phyloP scores from a whole-genome alignment of 2,329 filamentous ascomycete genomes.

The Coniochaeta sp. region DNA sequence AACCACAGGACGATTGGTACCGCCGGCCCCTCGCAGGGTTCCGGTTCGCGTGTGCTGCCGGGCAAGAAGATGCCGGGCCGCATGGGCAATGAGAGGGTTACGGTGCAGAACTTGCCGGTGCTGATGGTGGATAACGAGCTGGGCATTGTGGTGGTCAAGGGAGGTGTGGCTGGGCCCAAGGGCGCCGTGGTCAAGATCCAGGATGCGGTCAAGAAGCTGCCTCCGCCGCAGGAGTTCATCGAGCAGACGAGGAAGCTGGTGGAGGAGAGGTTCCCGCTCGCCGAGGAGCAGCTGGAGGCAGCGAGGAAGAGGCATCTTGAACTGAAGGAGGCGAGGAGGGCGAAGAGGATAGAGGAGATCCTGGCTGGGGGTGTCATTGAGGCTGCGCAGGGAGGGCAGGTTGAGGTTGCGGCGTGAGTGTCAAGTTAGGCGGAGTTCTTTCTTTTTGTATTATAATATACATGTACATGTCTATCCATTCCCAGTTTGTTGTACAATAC shows the following conservation, averaged over 20 bases:
- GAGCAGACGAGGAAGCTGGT: slow-evolving; percentile 36
- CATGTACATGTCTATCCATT: slow-evolving; percentile 12
- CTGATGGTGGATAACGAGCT: slow-evolving; percentile 81
- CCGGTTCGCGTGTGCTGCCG: slow-evolving; percentile 84
- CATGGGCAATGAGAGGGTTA: slow-evolving; percentile 87
- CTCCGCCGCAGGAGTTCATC: slow-evolving; percentile 41
- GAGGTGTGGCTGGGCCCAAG: slow-evolving; percentile 81
- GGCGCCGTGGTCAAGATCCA: slow-evolving; percentile 77
- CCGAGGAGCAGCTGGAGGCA: slow-evolving; percentile 36
- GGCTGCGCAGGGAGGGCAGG: slow-evolving; percentile 9
- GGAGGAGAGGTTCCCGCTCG: slow-evolving; percentile 39
- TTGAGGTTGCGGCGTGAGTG: slow-evolving; percentile 7
- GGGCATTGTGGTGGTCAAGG: slow-evolving; percentile 83
- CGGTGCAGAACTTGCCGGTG: slow-evolving; percentile 85
- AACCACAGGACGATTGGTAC: slow-evolving; percentile 91
- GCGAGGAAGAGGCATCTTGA: slow-evolving; percentile 45
- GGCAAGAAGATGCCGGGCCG: slow-evolving; percentile 97
- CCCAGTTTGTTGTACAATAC: slow-evolving; percentile 13
- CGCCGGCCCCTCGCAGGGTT: slow-evolving; percentile 80
- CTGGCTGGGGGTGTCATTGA: slow-evolving; percentile 16
- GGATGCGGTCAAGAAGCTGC: slow-evolving; percentile 81
- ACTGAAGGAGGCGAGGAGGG: slow-evolving; percentile 43
- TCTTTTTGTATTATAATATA: slow-evolving; percentile 14
- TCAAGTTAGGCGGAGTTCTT: background rate
- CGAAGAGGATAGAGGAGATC: slow-evolving; percentile 29